Conservation (phyloP, 106 monocot species). For the Allium sativum region DNA sequence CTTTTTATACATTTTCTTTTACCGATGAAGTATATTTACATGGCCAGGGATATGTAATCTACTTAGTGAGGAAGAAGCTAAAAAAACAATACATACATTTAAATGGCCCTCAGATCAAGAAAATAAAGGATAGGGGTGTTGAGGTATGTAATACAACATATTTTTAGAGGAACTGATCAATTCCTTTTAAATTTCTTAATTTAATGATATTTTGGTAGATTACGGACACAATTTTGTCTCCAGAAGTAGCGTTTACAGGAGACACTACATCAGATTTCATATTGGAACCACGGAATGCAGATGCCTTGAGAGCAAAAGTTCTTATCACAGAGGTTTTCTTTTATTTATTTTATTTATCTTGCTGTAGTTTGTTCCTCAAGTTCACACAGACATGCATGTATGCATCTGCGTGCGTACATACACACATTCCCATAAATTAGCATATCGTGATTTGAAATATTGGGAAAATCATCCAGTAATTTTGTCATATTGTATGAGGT, state of each 20-base stretch:
- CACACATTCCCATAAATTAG: not conserved
- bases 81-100: slow-evolving; percentile 87
- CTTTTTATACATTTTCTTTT: not conserved
- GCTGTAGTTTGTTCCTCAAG: too few species aligned
- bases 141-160: slow-evolving; percentile 40
- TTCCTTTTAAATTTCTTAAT: not conserved
- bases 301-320: slow-evolving; percentile 94
- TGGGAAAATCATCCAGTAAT: not conserved
- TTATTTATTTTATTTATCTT: not conserved
- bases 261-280: slow-evolving; percentile 96
- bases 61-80: slow-evolving; percentile 80
- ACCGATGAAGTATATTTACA: not conserved
- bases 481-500: not conserved
- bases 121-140: slow-evolving; percentile 71
- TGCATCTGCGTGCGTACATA: not conserved
- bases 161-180: not conserved
- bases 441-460: not conserved
- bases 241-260: slow-evolving; percentile 94
- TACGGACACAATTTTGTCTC: slow-evolving; percentile 83
- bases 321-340: slow-evolving; percentile 80
- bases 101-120: slow-evolving; percentile 74
- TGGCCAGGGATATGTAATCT: slow-evolving; percentile 88
- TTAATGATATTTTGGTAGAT: slow-evolving; percentile 39
- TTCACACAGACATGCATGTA: too few species aligned
- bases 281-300: slow-evolving; percentile 83